phyloP scores from a whole-genome alignment of 2,329 filamentous ascomycete genomes.

The Ramularia endophylla region DNA sequence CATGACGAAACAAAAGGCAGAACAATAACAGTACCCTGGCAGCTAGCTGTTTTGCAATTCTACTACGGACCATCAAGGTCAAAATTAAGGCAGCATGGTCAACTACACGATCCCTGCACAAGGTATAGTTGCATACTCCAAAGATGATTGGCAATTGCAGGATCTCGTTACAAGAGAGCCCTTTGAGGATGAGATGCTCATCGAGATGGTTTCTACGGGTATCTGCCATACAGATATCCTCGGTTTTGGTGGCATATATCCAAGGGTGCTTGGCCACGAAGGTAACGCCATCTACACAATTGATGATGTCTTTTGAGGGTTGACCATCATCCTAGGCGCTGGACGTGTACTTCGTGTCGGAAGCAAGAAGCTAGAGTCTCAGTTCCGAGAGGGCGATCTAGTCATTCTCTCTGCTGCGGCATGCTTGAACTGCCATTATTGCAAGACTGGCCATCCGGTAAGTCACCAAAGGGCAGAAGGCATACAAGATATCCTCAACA shows the following conservation, averaged over 20 bases:
- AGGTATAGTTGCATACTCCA: constrained; percentile 27
- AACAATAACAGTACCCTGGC: no score
- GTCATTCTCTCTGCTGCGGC: constrained; percentile 41
- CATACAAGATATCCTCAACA: no score
- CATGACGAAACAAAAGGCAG: no score
- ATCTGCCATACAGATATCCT: constrained; percentile 48
- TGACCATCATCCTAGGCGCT: constrained; percentile 9
- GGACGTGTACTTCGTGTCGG: constrained; percentile 17
- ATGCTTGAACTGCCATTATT: constrained; percentile 41
- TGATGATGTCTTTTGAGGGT: neutral
- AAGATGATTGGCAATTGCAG: constrained; percentile 16
- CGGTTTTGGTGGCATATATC: constrained; percentile 18
- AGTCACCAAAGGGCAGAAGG: no score
- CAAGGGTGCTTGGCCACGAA: constrained; percentile 24
- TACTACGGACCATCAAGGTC: constrained; percentile 1
- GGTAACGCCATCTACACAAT: constrained; percentile 2
- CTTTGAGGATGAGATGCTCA: constrained; percentile 40
- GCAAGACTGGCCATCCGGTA: constrained; percentile 37
- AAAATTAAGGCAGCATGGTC: constrained; percentile 7
- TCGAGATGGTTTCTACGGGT: constrained; percentile 47
- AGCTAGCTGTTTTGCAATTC: no score
- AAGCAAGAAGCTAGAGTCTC: constrained; percentile 7
- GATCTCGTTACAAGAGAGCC: constrained; percentile 19
- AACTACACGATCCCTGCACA: constrained; percentile 21
- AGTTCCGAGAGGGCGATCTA: constrained; percentile 32